Base-by-base conservation (phyloP, 2,329 filamentous ascomycete genomes). In the Nannizzia gypsea region DNA sequence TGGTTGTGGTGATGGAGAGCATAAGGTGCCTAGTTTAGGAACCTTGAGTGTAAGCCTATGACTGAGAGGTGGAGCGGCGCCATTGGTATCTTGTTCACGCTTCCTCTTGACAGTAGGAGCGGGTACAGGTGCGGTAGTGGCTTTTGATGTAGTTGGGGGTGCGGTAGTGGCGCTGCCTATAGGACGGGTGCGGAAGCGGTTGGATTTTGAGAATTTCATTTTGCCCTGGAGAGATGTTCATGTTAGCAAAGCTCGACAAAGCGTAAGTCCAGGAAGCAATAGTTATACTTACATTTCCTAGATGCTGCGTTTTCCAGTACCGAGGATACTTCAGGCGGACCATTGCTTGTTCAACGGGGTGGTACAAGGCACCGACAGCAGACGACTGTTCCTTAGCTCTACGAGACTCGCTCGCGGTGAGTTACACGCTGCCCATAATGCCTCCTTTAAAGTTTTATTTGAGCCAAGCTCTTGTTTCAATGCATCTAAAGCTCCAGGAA, bases 401-500 rank as follows among this genome's bases (percentile, higher is more conserved):
- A 77, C 71, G 2, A 81, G 64, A 1, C 79, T 76, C 48, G 83
- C 73, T 3, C 67, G 69, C 1, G 74, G 76, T 0, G 82, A 80
- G 57, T 74, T 77, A 65, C 82, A 76, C 2, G 82, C 83, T 59
- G 79, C 74, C 76, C 82, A 83, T 3, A 86, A 68, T 11, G 78
- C 77, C 42, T 78, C 69, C 64, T 79, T 79, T 59, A 86, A 74
- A 2, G 71, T 68, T 38, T 73, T 63, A 56, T 84, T 78, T 5
- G 71, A 67, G 2, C 72, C 72, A 17, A 86, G 65, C 58, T 83
- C 80, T 36, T 70, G 69, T 66, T 80, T 84, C 40, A 86, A 70
- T 1, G 80, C 82, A 31, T 74, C 74, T 24, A 84, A 70, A 4
- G 83, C 83, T 34, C 81, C 82, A 28, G 80, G 77, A n/a, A 84